Base-by-base conservation (phyloP, 805 yeast genomes). In the Monosporozyma yasuniensis region DNA sequence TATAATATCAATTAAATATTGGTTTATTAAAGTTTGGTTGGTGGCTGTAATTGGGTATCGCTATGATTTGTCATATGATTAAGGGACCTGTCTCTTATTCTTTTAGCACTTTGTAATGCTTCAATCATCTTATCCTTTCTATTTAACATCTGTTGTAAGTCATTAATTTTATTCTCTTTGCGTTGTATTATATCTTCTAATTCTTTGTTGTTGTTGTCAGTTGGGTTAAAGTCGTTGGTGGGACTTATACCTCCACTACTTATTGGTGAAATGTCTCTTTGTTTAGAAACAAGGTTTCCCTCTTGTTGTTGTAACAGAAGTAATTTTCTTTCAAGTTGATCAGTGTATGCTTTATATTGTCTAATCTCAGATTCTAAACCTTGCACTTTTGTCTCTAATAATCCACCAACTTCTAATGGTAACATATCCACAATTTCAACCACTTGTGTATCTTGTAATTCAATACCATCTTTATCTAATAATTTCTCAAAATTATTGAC, bases 101-200 rank as follows among this genome's bases (percentile, higher is more conserved):
- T 75, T 34, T 79, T 74, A 2, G 87, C 78, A 44, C 84, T 79
- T 34, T 83, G 79, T 50, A 88, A 69, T 1, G 91, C 88, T 52
- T 77, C 79, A 51, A 89, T 85, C 54, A 89, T 82, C 44, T 81
- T 80, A 56, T 88, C 95, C 64, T 88, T 89, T 54, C 84, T 86
- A 44, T 76, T 74, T 37, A 86, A 59, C 42, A 77, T 72, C 46
- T 79, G 83, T 57, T 76, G 75, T 55, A 90, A 70, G 47, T 81
- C 87, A 44, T 67, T 57, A 12, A 89, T 78, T 58, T 41, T 47
- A 22, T 18, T 39, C 21, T 85, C 91, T 45, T 81, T 39, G 18
- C 25, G 38, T 42, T 21, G 51, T 18, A 42, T n/a, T 2, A 16
- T n/a, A 39, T 42, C 37, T 38, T 45, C 39, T 3, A 42, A n/a